Conservation (phyloP, 129 eudicot genomes). For the Flaveria sonorensis region DNA sequence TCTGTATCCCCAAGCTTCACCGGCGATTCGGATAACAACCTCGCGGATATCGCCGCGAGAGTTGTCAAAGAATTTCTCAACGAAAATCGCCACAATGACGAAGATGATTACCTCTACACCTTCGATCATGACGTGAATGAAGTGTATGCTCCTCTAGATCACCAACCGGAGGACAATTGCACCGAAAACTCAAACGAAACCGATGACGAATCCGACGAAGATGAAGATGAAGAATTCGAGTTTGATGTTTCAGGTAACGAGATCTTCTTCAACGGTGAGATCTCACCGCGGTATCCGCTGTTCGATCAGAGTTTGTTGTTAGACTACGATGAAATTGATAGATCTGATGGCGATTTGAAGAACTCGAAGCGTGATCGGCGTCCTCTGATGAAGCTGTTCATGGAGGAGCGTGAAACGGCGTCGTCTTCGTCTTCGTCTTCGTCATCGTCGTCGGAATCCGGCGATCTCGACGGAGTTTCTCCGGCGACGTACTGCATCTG, state of each 20-base stretch:
- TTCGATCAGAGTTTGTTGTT: constrained; percentile 51
- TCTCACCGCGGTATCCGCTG: constrained; percentile 60
- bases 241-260: constrained; percentile 65
- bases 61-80: constrained; percentile 52
- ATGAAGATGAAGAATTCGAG: constrained; percentile 56
- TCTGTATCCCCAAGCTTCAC: constrained; percentile 64
- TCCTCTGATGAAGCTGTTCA: constrained; percentile 56
- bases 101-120: constrained; percentile 31
- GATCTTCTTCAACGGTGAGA: constrained; percentile 66
- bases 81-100: constrained; percentile 21
- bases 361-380: constrained; percentile 29
- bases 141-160: background rate
- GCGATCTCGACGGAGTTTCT: constrained; percentile 63
- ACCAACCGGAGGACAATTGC: background rate
- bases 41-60: constrained; percentile 65
- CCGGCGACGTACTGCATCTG: constrained; percentile 75
- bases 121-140: constrained; percentile 6
- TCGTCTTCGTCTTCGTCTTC: constrained; percentile 59
- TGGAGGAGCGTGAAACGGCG: constrained; percentile 52
- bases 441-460: constrained; percentile 60
- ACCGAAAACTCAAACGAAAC: background rate
- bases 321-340: background rate
- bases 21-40: constrained; percentile 44
- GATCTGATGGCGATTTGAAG: background rate
- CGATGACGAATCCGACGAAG: too few relatives aligned